These are phyloP conservation scores for Parsonsia alboflavescens DNA, from an alignment of 257 asterid species.

Conservation along the genomic window DNA sequence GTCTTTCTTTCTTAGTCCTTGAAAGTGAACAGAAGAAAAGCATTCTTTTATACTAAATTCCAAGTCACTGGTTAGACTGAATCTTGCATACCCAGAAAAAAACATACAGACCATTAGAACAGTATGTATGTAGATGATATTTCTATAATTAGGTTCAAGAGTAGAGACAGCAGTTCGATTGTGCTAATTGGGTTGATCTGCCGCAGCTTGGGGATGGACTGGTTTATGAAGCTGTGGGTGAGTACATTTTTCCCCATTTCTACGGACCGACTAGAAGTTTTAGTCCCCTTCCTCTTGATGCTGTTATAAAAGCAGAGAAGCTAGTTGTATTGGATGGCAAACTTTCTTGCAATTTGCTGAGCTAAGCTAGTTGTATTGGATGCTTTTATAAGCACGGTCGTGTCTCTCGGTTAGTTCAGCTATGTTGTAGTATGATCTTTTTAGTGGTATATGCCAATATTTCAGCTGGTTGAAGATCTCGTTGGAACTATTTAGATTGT, in stretches of 20 bases:
- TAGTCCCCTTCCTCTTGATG: slow-evolving; percentile 63
- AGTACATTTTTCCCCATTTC: slow-evolving; percentile 70
- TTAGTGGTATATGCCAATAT: background rate
- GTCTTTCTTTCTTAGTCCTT: background rate
- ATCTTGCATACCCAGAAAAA: too few species aligned
- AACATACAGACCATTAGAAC: background rate
- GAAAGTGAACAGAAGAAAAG: background rate
- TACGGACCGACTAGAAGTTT: slow-evolving; percentile 84
- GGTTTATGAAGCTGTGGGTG: slow-evolving; percentile 66
- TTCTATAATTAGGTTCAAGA: slow-evolving; percentile 7
- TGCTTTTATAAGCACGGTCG: too few species aligned
- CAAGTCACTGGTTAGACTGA: background rate
- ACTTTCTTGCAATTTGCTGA: slow-evolving; percentile 52
- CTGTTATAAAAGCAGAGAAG: slow-evolving; percentile 62
- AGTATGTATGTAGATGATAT: background rate
- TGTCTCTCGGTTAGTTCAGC: background rate
- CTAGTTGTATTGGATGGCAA: slow-evolving; percentile 40
- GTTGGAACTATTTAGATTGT: background rate
- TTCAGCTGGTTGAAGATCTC: background rate
- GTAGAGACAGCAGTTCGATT: background rate
- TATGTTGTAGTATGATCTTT: background rate
- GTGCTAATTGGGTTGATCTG: background rate
- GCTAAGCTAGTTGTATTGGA: too few species aligned
- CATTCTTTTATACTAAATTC: background rate
- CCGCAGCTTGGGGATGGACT: slow-evolving; percentile 81